Conservation (phyloP, 345 rosid species). For the Capsella bursapastoris region DNA sequence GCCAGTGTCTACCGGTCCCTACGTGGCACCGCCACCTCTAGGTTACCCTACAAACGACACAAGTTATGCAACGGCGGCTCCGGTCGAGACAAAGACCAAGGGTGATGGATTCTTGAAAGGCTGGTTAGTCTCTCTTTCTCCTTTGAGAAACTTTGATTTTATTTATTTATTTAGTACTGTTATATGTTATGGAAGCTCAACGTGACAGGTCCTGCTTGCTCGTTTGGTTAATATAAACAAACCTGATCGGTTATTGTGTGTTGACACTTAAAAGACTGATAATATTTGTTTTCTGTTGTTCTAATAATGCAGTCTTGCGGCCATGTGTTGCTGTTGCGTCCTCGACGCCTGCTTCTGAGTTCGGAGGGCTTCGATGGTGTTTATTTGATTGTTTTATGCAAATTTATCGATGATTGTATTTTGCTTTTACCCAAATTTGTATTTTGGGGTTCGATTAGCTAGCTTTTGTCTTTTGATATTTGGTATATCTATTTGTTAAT, state of each 20-base stretch:
- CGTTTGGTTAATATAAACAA: slow-evolving; percentile 7
- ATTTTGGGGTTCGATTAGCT: slow-evolving; percentile 19
- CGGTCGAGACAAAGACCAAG: slow-evolving; percentile 41
- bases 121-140: slow-evolving; percentile 27
- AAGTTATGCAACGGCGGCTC: slow-evolving; percentile 28
- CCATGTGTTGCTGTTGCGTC: slow-evolving; percentile 46
- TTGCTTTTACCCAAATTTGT: background rate
- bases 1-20: slow-evolving; percentile 40
- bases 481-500: background rate
- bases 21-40: slow-evolving; percentile 37
- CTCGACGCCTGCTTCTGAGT: slow-evolving; percentile 45
- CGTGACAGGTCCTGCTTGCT: background rate
- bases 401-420: background rate
- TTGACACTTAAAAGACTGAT: background rate
- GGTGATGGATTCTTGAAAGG: slow-evolving; percentile 49
- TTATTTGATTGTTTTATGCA: background rate
- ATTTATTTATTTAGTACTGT: background rate
- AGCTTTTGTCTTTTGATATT: background rate
- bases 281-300: slow-evolving; percentile 1
- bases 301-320: slow-evolving; percentile 37
- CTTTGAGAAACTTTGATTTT: background rate
- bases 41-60: slow-evolving; percentile 45
- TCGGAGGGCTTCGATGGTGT: background rate
- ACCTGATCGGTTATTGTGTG: slow-evolving; percentile 6
- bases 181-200: background rate